Percentiles rank a stretch among this genome's conserved stretches.
These are phyloP conservation scores for Saturnispora besseyi DNA, from an alignment of 805 yeast genomes.

Conservation along the genomic window DNA sequence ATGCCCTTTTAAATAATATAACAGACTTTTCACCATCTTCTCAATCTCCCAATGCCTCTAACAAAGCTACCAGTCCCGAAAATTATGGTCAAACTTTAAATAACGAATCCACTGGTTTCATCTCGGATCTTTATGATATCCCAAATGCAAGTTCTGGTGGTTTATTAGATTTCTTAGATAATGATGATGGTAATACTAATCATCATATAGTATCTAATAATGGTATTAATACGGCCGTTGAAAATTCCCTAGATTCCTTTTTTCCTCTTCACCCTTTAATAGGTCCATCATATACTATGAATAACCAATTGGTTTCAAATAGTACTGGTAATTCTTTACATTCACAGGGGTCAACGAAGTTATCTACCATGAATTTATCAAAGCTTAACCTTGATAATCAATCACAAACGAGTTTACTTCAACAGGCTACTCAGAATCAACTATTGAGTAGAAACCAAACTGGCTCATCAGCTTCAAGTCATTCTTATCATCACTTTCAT, in stretches of 20 bases:
- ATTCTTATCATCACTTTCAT: constrained; percentile 14
- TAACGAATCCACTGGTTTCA: background rate
- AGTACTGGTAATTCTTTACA: constrained; percentile 1
- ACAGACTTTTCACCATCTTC: constrained; percentile 12
- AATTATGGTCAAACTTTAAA: background rate
- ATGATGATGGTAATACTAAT: background rate
- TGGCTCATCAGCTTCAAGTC: constrained; percentile 25
- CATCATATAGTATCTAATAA: background rate
- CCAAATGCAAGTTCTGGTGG: constrained; percentile 25
- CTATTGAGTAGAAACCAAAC: constrained; percentile 19
- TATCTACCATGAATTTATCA: constrained; percentile 1
- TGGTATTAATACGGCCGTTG: background rate
- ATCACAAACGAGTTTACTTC: constrained; percentile 10
- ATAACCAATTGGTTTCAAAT: constrained; percentile 8
- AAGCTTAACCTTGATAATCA: constrained; percentile 4
- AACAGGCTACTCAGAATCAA: constrained; percentile 9
- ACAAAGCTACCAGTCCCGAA: constrained; percentile 6
- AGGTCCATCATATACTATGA: constrained; percentile 23
- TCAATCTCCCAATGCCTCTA: constrained; percentile 2
- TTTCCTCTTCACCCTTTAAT: constrained; percentile 28
- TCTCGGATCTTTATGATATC: constrained; percentile 12
- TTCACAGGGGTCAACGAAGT: constrained; percentile 10
- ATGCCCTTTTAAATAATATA: constrained; percentile 21
- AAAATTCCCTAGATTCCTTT: constrained; percentile 21
- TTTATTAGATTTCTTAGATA: constrained; percentile 25